Conservation (phyloP, 2,329 filamentous ascomycete species). For the Phoma sp. region DNA sequence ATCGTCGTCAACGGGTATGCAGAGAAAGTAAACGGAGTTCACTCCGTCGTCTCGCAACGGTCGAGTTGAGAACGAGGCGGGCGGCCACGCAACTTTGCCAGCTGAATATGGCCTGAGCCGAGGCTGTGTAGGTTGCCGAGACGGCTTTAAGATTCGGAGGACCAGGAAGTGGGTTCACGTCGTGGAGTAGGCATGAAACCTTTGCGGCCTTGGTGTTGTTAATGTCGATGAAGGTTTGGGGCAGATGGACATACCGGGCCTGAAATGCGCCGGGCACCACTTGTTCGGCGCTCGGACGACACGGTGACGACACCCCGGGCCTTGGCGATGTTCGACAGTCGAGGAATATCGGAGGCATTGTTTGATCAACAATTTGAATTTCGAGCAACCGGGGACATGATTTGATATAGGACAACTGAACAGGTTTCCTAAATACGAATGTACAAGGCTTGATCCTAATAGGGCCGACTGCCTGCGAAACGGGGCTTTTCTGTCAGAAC, state of each 20-base stretch:
- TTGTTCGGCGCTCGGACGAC: conserved; percentile 7
- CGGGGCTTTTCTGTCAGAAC: conserved; percentile 19
- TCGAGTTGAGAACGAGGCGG: neutral
- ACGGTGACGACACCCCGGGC: neutral
- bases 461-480: conserved; percentile 14
- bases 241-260: neutral
- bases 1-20: conserved; percentile 5
- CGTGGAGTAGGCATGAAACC: neutral
- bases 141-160: neutral
- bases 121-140: neutral
- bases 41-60: conserved; percentile 3
- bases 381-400: neutral
- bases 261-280: neutral
- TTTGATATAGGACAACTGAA: neutral
- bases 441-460: conserved; percentile 1
- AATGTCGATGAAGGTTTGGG: neutral
- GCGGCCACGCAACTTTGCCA: neutral
- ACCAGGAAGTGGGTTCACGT: neutral
- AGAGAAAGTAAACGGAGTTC: conserved; percentile 2
- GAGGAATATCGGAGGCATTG: neutral
- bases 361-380: neutral
- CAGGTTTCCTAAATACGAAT: neutral
- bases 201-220: neutral
- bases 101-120: neutral
- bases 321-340: neutral